Conservation (phyloP, 1,139 yeast species). For the Hanseniaspora sp. region DNA sequence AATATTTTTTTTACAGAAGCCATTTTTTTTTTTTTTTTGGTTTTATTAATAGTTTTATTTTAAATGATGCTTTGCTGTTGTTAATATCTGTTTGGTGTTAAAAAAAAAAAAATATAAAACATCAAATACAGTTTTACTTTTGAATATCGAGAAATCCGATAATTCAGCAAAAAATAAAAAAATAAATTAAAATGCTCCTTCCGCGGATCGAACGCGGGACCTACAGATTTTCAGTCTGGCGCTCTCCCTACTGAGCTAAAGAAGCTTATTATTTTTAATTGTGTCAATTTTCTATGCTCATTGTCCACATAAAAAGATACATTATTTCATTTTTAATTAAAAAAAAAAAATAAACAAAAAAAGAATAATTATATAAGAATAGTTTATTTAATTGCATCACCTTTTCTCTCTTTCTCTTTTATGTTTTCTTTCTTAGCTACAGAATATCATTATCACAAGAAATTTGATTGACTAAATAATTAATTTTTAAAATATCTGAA, state of each 20-base stretch:
- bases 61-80: neutral
- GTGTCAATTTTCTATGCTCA: too few species aligned
- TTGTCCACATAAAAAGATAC: too few species aligned
- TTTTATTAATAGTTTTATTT: neutral
- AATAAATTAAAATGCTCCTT: constrained; percentile 31
- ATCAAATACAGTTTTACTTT: neutral
- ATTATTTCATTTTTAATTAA: too few species aligned
- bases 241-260: constrained; percentile 52
- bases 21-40: neutral
- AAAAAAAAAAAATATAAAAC: neutral
- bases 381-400: too few species aligned
- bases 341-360: too few species aligned
- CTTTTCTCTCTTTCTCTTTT: too few species aligned
- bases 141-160: neutral
- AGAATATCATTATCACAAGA: too few species aligned
- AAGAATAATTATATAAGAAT: too few species aligned
- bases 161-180: neutral
- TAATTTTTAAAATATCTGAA: too few species aligned
- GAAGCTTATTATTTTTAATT: constrained; percentile 28
- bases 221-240: constrained; percentile 49
- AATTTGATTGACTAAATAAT: too few species aligned
- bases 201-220: constrained; percentile 44
- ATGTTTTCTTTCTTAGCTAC: too few species aligned
- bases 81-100: neutral
- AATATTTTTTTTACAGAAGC: neutral